Conservation (phyloP, 1,284 basidiomycete genomes). For the Uromyces viciae-fabae region DNA sequence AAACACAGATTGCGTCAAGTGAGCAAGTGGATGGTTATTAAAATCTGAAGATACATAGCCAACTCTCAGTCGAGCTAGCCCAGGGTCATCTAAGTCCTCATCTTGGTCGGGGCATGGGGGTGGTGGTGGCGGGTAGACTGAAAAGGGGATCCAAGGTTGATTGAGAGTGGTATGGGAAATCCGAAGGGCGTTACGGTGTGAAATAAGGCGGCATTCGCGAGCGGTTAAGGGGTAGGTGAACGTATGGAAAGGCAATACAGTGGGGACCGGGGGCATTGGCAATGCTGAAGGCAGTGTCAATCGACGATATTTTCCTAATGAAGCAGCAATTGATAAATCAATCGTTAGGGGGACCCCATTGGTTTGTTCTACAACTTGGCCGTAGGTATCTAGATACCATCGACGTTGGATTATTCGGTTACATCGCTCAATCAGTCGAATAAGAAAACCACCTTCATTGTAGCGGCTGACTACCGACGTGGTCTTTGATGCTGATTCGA, state of each 20-base stretch:
- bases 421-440: slow-evolving; percentile 62
- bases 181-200: slow-evolving; percentile 63
- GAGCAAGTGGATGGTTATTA: slow-evolving; percentile 64
- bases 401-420: slow-evolving; percentile 60
- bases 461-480: slow-evolving; percentile 46
- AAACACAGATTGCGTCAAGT: slow-evolving; percentile 65
- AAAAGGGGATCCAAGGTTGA: slow-evolving; percentile 60
- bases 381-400: slow-evolving; percentile 60
- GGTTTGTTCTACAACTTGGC: slow-evolving; percentile 49
- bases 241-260: slow-evolving; percentile 64
- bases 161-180: slow-evolving; percentile 61
- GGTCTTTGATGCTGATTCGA: slow-evolving; percentile 52
- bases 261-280: slow-evolving; percentile 59
- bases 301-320: slow-evolving; percentile 51
- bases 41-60: slow-evolving; percentile 65
- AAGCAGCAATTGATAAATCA: slow-evolving; percentile 24
- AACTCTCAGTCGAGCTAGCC: slow-evolving; percentile 57
- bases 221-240: slow-evolving; percentile 63
- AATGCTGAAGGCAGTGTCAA: slow-evolving; percentile 56
- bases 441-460: slow-evolving; percentile 62
- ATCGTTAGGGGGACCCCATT: slow-evolving; percentile 8
- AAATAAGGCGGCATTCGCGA: slow-evolving; percentile 61
- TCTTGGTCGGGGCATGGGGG: slow-evolving; percentile 54
- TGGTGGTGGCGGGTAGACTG: slow-evolving; percentile 61
- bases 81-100: neutral